Conservation (phyloP, 2,329 filamentous ascomycete species). For the Ceratocystis lukuohia region DNA sequence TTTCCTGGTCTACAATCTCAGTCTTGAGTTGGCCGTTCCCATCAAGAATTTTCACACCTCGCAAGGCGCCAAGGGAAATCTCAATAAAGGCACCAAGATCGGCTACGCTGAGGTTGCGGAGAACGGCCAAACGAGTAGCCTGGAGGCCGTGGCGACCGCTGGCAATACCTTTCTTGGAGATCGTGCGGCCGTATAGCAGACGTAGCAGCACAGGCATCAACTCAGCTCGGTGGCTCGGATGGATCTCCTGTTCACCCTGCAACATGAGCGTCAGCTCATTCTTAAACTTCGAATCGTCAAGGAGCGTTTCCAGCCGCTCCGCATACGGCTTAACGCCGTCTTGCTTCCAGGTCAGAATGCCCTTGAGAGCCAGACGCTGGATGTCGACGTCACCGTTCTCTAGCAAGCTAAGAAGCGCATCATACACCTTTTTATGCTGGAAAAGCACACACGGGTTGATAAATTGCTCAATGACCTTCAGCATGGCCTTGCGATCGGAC, state of each 20-base stretch:
- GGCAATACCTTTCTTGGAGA: slow-evolving; percentile 63
- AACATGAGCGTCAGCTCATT: slow-evolving; percentile 88
- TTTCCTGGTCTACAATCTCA: slow-evolving; percentile 41
- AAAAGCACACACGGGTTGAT: slow-evolving; percentile 75
- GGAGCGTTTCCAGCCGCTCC: slow-evolving; percentile 70
- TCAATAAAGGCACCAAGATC: slow-evolving; percentile 72
- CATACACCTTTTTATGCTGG: slow-evolving; percentile 61
- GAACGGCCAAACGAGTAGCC: slow-evolving; percentile 63
- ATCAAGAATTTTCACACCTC: slow-evolving; percentile 44
- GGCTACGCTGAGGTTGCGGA: slow-evolving; percentile 60
- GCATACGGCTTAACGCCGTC: slow-evolving; percentile 62
- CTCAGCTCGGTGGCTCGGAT: slow-evolving; percentile 54
- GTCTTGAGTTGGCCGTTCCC: slow-evolving; percentile 31
- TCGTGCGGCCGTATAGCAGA: slow-evolving; percentile 77
- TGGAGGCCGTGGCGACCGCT: slow-evolving; percentile 72
- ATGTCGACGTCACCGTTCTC: slow-evolving; percentile 83
- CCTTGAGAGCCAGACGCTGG: slow-evolving; percentile 72
- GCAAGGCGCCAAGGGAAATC: slow-evolving; percentile 63
- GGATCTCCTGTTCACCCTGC: slow-evolving; percentile 59
- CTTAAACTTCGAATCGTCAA: slow-evolving; percentile 83
- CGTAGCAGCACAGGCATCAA: slow-evolving; percentile 79
- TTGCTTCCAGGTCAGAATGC: slow-evolving; percentile 80
- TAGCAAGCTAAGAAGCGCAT: slow-evolving; percentile 59
- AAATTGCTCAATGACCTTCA: slow-evolving; percentile 73
- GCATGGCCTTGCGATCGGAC: slow-evolving; percentile 70